These are phyloP conservation scores for Daldinia sp. DNA, from an alignment of 2,329 filamentous ascomycete species.

Conservation along the genomic window DNA sequence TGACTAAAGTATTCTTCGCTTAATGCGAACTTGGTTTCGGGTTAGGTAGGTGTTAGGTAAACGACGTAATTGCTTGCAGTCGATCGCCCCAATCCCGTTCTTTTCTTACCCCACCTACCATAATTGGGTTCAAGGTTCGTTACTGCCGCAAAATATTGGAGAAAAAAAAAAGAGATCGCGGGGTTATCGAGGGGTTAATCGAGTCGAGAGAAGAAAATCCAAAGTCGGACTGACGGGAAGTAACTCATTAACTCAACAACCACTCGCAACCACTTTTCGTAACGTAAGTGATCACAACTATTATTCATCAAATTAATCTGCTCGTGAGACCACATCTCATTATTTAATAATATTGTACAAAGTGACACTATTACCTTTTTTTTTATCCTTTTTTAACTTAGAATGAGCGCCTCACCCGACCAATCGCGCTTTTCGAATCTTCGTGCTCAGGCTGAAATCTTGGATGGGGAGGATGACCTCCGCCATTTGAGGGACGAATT, in stretches of 20 bases:
- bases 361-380: not conserved
- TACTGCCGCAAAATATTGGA: conserved; percentile 15
- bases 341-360: conserved; percentile 5
- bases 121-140: conserved; percentile 21
- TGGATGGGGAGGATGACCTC: conserved; percentile 49
- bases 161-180: conserved; percentile 35
- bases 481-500: conserved; percentile 50
- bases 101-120: conserved; percentile 40
- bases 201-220: conserved; percentile 17
- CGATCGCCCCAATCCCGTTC: conserved; percentile 31
- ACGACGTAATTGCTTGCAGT: conserved; percentile 38
- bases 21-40: conserved; percentile 18
- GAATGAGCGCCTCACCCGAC: conserved; percentile 43
- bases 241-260: conserved; percentile 22
- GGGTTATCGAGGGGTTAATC: conserved; percentile 22
- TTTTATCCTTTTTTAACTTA: not conserved
- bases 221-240: conserved; percentile 27
- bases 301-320: conserved; percentile 11
- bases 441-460: conserved; percentile 47
- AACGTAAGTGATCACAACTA: conserved; percentile 11
- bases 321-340: not conserved
- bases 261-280: not conserved
- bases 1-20: conserved; percentile 34
- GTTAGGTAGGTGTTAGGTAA: conserved; percentile 9
- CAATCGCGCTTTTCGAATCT: conserved; percentile 45